A percentile compares a stretch with the other conserved stretches of the same genome.
phyloP scores from a whole-genome alignment of 257 asterid genomes.

The Solanum paucissectum region DNA sequence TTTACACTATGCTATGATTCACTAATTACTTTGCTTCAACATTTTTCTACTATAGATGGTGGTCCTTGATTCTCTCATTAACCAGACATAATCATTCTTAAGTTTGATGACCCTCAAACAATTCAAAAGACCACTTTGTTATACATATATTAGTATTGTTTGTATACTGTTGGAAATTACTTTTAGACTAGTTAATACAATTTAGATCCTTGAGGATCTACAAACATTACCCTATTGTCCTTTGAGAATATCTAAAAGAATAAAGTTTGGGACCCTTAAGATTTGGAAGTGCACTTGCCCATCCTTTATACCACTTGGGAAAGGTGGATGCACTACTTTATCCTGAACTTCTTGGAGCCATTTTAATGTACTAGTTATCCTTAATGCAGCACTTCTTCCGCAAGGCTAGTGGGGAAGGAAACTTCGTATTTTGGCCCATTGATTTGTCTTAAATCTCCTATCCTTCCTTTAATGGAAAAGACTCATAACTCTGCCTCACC shows the following conservation, averaged over 20 bases:
- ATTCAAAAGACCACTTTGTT: neutral
- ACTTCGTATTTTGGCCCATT: neutral
- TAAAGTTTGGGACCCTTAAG: constrained; percentile 8
- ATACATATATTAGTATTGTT: neutral
- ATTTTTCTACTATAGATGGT: constrained; percentile 20
- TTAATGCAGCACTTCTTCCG: neutral
- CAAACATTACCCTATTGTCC: constrained; percentile 18
- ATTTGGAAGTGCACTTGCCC: constrained; percentile 12
- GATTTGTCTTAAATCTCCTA: constrained; percentile 38
- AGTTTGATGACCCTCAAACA: constrained; percentile 12
- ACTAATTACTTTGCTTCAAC: neutral
- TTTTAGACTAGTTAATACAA: constrained; percentile 10
- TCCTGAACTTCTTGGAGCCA: neutral
- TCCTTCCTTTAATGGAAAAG: constrained; percentile 43
- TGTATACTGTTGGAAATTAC: constrained; percentile 10
- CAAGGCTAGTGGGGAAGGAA: neutral
- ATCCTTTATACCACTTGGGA: neutral
- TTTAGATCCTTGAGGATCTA: constrained; percentile 18
- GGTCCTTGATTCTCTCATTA: constrained; percentile 38
- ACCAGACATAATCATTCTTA: constrained; percentile 29
- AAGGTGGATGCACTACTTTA: constrained; percentile 3
- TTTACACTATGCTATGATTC: neutral
- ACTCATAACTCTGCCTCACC: constrained; percentile 34
- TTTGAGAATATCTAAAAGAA: constrained; percentile 9
- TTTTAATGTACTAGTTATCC: neutral